Conservation (phyloP, 2,329 filamentous ascomycete species). For the Canariomyces notabilis region DNA sequence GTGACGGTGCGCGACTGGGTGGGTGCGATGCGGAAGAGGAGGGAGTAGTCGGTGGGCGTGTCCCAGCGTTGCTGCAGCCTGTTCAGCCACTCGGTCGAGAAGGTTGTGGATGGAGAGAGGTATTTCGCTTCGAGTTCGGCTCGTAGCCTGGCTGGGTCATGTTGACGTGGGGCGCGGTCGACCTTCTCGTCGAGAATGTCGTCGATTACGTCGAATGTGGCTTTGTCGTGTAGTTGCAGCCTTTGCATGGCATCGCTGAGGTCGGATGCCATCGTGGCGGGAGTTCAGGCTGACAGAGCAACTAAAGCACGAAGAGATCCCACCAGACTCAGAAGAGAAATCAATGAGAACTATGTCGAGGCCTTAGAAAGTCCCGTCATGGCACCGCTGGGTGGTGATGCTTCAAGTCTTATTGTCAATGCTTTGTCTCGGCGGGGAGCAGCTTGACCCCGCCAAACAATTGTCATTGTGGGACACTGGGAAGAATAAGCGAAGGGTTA, state of each 20-base stretch:
- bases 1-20: conserved; percentile 94
- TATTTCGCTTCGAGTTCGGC: conserved; percentile 69
- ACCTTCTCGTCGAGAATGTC: conserved; percentile 48
- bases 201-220: conserved; percentile 44
- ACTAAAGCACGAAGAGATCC: not conserved
- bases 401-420: too few species aligned
- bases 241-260: conserved; percentile 47
- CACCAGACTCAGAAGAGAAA: not conserved
- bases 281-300: not conserved
- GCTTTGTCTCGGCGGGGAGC: too few species aligned
- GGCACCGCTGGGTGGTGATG: too few species aligned
- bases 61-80: conserved; percentile 87
- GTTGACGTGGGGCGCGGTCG: conserved; percentile 40
- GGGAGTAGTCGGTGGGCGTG: conserved; percentile 69
- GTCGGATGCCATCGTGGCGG: conserved; percentile 27
- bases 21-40: conserved; percentile 79
- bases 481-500: not conserved
- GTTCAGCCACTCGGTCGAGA: conserved; percentile 84
- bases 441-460: conserved; percentile 11
- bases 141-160: conserved; percentile 60
- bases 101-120: conserved; percentile 70
- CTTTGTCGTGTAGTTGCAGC: conserved; percentile 40
- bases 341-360: too few species aligned
- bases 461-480: not conserved
- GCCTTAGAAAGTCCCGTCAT: too few species aligned